Percentiles rank a stretch among this genome's conserved stretches.
phyloP scores from a whole-genome alignment of 2,329 filamentous ascomycete genomes.

The Calonectria ilicicola region DNA sequence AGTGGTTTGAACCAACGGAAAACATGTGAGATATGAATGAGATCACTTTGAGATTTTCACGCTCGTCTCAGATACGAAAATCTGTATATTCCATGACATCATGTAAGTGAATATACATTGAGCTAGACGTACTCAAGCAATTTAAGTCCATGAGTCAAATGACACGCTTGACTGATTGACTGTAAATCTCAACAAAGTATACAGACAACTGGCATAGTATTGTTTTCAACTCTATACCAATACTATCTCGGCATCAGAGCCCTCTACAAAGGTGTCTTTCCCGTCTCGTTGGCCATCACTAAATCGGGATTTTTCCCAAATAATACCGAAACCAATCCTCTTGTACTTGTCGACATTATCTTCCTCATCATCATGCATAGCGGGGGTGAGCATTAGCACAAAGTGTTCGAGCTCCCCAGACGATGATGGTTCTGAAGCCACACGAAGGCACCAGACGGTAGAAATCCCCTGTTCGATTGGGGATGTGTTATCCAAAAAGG shows the following conservation, averaged over 20 bases:
- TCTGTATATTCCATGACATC: too few species aligned
- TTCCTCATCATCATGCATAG: not conserved
- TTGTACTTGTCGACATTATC: not conserved
- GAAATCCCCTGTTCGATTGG: not conserved
- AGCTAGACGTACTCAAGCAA: too few species aligned
- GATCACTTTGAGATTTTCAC: too few species aligned
- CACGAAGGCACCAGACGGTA: not conserved
- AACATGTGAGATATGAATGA: too few species aligned
- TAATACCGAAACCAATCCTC: not conserved
- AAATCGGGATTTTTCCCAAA: not conserved
- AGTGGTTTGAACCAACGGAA: too few species aligned
- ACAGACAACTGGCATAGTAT: too few species aligned
- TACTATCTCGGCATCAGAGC: not conserved
- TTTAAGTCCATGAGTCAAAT: too few species aligned
- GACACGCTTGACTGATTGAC: too few species aligned
- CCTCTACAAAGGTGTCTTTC: not conserved
- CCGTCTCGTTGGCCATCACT: not conserved
- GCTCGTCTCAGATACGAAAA: too few species aligned
- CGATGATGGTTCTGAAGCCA: not conserved
- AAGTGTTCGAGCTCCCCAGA: not conserved
- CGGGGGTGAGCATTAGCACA: not conserved
- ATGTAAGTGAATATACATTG: too few species aligned
- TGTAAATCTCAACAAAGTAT: too few species aligned
- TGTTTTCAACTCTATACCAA: too few species aligned
- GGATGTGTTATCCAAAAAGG: slow-evolving; percentile 1